Base-by-base conservation (phyloP, 495 filamentous ascomycete species). In the Hypomontagnella submonticulosa region DNA sequence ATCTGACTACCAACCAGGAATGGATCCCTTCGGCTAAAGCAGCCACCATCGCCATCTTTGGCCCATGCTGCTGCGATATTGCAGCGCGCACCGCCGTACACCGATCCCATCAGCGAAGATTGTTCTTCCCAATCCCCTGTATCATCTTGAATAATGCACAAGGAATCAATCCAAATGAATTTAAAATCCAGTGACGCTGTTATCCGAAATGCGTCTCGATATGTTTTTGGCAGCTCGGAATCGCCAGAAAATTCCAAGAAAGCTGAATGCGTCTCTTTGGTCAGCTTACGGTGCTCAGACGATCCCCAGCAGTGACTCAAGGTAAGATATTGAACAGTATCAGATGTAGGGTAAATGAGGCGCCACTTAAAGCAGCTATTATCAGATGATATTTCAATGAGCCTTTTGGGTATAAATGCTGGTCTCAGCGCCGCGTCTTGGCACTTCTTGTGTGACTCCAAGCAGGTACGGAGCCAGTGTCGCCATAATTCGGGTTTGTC, bases 91-190 rank as follows among this genome's bases (percentile, higher is more conserved):
- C 15, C 16, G 13, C n/a, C 11, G 16, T 50, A 50, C 8, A 50
- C 16, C 15, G 30, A 16, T 15, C 27, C 47, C 47, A 50, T 50
- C 47, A 36, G 15, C 3, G 47, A 33, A 19, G 47, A 34, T 18
- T 50, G 27, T 0, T 4, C 10, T 16, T 36, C 18, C 47, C 47
- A 50, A 19, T 50, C 47, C 1, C 33, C 7, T 10, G 18, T 13
- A 11, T 50, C 52, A 32, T 77, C 70, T 66, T 79, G 77, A 18
- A 79, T 66, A 20, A 77, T 79, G 53, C 76, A 79, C 2, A 79
- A 55, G n/a, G 76, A 69, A 44, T 76, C 71, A 13, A 77, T 73
- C 71, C 76, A 77, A 36, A 50, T 50, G 11, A 16, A 50, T 19
- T n/a, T 3, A 13, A 34, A 50, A 4, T 13, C 47, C 7, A 36